phyloP scores from a whole-genome alignment of 2,329 filamentous ascomycete species.

The Emmonsia crescens region DNA sequence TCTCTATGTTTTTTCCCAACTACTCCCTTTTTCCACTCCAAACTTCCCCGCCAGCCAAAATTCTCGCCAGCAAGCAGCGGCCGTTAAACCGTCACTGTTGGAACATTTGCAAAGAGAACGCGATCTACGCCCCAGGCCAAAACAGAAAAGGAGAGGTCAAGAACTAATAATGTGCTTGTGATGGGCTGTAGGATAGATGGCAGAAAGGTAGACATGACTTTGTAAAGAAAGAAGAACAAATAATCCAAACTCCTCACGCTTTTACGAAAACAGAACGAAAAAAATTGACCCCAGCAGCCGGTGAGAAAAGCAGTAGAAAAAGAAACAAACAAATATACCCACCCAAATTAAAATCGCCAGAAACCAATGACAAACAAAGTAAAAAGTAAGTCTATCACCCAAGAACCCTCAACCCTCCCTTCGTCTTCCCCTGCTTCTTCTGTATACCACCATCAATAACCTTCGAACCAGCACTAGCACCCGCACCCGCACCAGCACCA shows the following conservation, averaged over 20 bases:
- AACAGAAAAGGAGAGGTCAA: neutral
- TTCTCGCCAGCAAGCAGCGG: no score
- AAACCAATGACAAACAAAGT: neutral
- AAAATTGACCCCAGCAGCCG: no score
- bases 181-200: neutral
- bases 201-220: neutral
- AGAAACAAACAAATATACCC: neutral
- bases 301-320: no score
- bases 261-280: no score
- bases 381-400: slow-evolving; percentile 19
- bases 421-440: slow-evolving; percentile 36
- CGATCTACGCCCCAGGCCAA: no score
- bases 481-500: slow-evolving; percentile 20
- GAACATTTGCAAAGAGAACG: no score
- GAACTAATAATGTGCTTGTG: neutral
- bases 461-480: slow-evolving; percentile 33
- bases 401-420: slow-evolving; percentile 35
- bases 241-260: neutral
- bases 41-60: no score
- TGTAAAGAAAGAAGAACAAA: neutral
- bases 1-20: no score
- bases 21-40: no score
- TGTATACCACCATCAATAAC: slow-evolving; percentile 32
- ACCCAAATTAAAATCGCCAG: neutral
- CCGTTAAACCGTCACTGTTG: no score